A percentile compares a stretch with the other conserved stretches of the same genome.
phyloP scores from a whole-genome alignment of 2,329 filamentous ascomycete species.

The Cladobotryum mycophilum region DNA sequence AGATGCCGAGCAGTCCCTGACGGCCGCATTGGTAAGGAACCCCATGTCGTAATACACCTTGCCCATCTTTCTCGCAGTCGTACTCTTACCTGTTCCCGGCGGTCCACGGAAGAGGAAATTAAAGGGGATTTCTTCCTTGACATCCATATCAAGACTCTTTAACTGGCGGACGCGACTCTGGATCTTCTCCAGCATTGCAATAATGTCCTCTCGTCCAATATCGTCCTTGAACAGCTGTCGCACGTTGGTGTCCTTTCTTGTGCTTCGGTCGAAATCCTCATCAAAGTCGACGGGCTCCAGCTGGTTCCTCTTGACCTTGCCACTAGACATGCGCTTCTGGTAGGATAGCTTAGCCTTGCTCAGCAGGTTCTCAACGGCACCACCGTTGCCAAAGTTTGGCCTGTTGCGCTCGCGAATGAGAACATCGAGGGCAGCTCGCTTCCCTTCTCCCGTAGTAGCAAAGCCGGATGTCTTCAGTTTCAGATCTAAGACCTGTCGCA shows the following conservation, averaged over 20 bases:
- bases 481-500: constrained; percentile 52
- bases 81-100: constrained; percentile 67
- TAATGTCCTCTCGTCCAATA: constrained; percentile 51
- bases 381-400: constrained; percentile 68
- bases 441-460: constrained; percentile 43
- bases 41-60: constrained; percentile 71
- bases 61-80: constrained; percentile 66
- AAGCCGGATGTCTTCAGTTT: constrained; percentile 56
- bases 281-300: constrained; percentile 72
- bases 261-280: constrained; percentile 49
- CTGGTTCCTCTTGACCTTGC: constrained; percentile 45
- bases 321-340: constrained; percentile 22
- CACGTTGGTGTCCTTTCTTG: constrained; percentile 37
- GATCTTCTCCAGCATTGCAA: constrained; percentile 48
- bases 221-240: constrained; percentile 49
- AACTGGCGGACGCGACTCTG: constrained; percentile 36
- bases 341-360: constrained; percentile 45
- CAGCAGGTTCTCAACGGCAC: constrained; percentile 64
- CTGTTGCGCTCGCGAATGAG: constrained; percentile 55
- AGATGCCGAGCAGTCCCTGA: constrained; percentile 60
- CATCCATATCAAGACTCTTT: constrained; percentile 21
- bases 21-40: constrained; percentile 52
- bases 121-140: constrained; percentile 48
- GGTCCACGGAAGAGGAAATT: constrained; percentile 62
- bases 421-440: constrained; percentile 51